Evolutionary conservation across 495 filamentous ascomycete species (phyloP).

Genomic region (Aspergillus saccharolyticus): DNA sequence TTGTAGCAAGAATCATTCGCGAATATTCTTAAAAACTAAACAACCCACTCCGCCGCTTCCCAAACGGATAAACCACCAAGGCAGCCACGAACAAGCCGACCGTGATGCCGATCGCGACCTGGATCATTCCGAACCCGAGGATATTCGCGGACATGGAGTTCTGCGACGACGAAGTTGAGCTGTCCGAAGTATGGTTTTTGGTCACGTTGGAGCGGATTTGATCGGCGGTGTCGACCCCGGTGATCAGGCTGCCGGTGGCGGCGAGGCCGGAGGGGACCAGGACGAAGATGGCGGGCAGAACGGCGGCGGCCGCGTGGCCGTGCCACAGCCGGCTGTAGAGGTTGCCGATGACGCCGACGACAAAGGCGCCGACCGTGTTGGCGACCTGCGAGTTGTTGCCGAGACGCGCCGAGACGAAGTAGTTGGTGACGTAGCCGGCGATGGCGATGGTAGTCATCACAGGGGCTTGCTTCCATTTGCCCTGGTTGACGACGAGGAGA

Average conservation of each 20-base stretch:
- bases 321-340: conserved; percentile 74
- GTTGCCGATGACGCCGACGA: conserved; percentile 77
- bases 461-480: conserved; percentile 82
- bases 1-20: too few species aligned
- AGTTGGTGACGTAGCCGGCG: conserved; percentile 76
- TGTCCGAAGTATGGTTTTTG: conserved; percentile 2
- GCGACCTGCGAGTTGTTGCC: conserved; percentile 73
- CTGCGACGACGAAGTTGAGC: conserved; percentile 12
- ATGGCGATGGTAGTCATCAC: conserved; percentile 75
- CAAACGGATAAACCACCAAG: conserved; percentile 82
- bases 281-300: conserved; percentile 86
- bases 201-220: conserved; percentile 56
- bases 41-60: conserved; percentile 78
- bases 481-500: conserved; percentile 77
- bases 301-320: conserved; percentile 75
- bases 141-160: conserved; percentile 21
- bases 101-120: conserved; percentile 87
- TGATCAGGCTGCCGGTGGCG: conserved; percentile 69
- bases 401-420: conserved; percentile 65
- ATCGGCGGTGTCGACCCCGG: conserved; percentile 71
- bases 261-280: conserved; percentile 84
- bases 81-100: conserved; percentile 83
- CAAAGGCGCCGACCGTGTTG: conserved; percentile 75
- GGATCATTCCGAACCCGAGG: conserved; percentile 51
- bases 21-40: conserved; percentile 72